Conservation (phyloP, 345 rosid species). For the rapeseed (Brassica napus) region DNA sequence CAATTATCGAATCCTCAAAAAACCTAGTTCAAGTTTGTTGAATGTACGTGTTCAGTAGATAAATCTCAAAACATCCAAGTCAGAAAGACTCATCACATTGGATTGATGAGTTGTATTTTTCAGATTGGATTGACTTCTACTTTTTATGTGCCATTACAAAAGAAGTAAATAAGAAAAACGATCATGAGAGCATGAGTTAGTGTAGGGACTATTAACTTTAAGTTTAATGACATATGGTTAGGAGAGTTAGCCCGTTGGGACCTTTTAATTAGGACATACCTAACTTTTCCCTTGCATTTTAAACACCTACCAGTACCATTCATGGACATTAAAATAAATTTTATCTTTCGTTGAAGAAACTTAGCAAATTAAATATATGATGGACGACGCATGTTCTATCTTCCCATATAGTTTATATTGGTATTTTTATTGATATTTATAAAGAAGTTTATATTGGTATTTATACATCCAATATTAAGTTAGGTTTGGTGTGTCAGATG, state of each 20-base stretch:
- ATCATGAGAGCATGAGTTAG: conserved; percentile 33
- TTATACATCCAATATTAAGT: neutral
- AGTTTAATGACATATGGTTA: conserved; percentile 34
- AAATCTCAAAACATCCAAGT: conserved; percentile 1
- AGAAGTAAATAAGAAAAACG: conserved; percentile 18
- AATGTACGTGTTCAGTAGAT: neutral
- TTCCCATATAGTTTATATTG: neutral
- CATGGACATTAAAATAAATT: neutral
- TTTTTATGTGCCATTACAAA: conserved; percentile 11
- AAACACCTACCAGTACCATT: conserved; percentile 7
- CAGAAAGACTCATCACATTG: neutral
- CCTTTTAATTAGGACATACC: conserved; percentile 28
- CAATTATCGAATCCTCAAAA: neutral
- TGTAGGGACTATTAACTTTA: conserved; percentile 27
- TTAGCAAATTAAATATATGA: neutral
- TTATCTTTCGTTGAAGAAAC: conserved; percentile 8
- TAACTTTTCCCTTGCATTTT: conserved; percentile 19
- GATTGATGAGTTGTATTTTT: conserved; percentile 9
- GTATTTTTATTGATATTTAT: too few species aligned
- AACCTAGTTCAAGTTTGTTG: neutral
- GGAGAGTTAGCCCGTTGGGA: neutral
- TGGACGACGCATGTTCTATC: neutral
- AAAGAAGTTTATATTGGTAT: neutral
- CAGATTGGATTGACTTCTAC: neutral
- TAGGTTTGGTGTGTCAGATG: neutral